phyloP scores from a whole-genome alignment of 2,329 filamentous ascomycete genomes.

The Colletotrichum tropicale region DNA sequence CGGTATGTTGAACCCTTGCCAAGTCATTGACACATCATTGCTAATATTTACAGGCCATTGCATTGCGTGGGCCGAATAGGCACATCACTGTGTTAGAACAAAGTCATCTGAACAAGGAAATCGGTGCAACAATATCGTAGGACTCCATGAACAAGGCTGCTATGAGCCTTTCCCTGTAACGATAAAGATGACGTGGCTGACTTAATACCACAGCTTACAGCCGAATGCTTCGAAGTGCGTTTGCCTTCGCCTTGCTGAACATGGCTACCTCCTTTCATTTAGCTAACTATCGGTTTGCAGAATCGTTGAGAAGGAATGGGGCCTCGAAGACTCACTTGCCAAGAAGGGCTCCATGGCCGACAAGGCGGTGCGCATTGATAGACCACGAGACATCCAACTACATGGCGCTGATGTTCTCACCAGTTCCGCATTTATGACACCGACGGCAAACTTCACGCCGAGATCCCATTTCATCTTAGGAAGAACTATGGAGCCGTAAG shows the following conservation, averaged over 20 bases:
- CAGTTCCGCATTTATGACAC: slow-evolving; percentile 34
- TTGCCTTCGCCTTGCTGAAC: too few species aligned
- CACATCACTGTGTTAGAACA: slow-evolving; percentile 27
- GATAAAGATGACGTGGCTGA: neutral
- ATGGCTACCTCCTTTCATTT: neutral
- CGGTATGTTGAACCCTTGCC: neutral
- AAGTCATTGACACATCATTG: neutral
- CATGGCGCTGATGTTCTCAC: accelerated
- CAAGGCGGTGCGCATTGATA: slow-evolving; percentile 18
- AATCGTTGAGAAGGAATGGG: slow-evolving; percentile 26
- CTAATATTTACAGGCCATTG: slow-evolving; percentile 31
- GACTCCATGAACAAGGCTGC: accelerated
- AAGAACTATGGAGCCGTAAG: slow-evolving; percentile 34
- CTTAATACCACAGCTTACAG: slow-evolving; percentile 27
- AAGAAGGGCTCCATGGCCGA: slow-evolving; percentile 36
- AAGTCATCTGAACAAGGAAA: slow-evolving; percentile 34
- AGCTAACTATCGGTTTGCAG: accelerated
- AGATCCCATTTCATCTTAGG: slow-evolving; percentile 31
- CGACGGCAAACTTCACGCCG: slow-evolving; percentile 26
- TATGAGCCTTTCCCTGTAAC: neutral
- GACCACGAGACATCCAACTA: neutral
- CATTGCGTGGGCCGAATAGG: slow-evolving; percentile 32
- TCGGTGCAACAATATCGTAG: slow-evolving; percentile 42
- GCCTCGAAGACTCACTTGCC: slow-evolving; percentile 28
- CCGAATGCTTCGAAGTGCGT: slow-evolving; percentile 43